Evolutionary conservation across 805 yeast species (phyloP).

Genomic region (Lachancea sp.): DNA sequence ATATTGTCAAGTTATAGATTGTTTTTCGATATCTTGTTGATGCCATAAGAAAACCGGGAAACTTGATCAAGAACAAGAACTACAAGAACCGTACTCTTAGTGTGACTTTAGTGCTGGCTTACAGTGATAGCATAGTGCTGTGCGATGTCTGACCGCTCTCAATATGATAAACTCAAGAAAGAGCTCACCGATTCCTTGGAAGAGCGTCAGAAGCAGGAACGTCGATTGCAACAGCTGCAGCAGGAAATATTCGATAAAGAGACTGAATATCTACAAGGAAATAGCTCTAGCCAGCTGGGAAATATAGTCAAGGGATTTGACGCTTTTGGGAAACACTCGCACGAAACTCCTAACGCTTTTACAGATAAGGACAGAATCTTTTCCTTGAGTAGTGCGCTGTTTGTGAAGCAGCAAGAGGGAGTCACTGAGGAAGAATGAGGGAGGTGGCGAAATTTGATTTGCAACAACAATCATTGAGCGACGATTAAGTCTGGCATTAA

Average conservation of each 20-base stretch:
- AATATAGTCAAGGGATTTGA: constrained; percentile 92
- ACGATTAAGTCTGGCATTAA: background rate
- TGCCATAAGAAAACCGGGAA: no score
- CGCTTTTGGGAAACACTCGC: constrained; percentile 51
- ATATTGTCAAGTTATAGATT: constrained; percentile 15
- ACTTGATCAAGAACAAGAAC: background rate
- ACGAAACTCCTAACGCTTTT: constrained; percentile 31
- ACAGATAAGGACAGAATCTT: constrained; percentile 77
- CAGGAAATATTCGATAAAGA: constrained; percentile 77
- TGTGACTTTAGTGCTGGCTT: background rate
- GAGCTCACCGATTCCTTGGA: constrained; percentile 58
- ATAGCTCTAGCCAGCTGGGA: constrained; percentile 32
- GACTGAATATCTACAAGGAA: constrained; percentile 56
- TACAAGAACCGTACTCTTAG: background rate
- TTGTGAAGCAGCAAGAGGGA: constrained; percentile 46
- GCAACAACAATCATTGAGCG: no score
- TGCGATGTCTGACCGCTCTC: constrained; percentile 21
- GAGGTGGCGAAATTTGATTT: background rate
- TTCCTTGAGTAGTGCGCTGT: constrained; percentile 66
- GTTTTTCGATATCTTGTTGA: background rate
- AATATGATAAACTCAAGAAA: constrained; percentile 61
- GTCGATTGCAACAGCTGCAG: constrained; percentile 55
- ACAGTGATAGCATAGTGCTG: background rate
- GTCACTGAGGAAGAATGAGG: constrained; percentile 6
- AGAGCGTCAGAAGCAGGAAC: constrained; percentile 59